Evolutionary conservation across 805 yeast species (phyloP), one percentile per base, ranked within the genome.

Genomic region (Kuraishia borneana): DNA sequence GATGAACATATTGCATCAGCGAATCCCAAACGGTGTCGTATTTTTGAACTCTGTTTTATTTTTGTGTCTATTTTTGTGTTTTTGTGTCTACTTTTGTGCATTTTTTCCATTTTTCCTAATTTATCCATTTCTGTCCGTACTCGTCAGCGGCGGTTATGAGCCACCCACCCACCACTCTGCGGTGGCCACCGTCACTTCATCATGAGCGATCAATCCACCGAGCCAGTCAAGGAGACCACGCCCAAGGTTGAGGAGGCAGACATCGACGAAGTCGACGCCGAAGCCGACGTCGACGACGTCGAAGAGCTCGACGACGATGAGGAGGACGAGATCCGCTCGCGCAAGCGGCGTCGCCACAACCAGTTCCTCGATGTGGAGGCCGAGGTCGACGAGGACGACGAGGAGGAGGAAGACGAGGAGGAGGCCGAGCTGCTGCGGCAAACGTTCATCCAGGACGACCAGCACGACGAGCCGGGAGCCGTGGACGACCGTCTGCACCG

Each of bases 331-430:
- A 65, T 64, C 4, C 63, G 68, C 30, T 58, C 61, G 32, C 61
- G 61, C 39, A 68, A 63, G 41, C 61, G 68, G 50, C 60, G 72
- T 48, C 69, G 68, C 32, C 67, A 83, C 39, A 89, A 89, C 56
- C 88, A 82, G 65, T 92, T 87, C 57, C 69, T 92, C 60, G 98
- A 92, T 83, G 94, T 92, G 36, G 97, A 92, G 65, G 98, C 96
- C 39, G 97, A 89, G 56, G 98, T 92, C 38, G 95, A 89, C 56
- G 97, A 89, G 40, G 97, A 92, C 44, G 97, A 92, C 36, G 97
- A 89, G 44, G 94, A 82, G 29, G 75, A 77, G 21, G 89, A 85
- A 41, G 97, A 88, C 40, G 97, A 87, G 32, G 97, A 89, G 42
- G 97, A 81, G 45, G 88, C 94, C n/a, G 96, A 83, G 42, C 61